Conservation (phyloP, 2,329 filamentous ascomycete genomes). For the Alternaria brassicae region DNA sequence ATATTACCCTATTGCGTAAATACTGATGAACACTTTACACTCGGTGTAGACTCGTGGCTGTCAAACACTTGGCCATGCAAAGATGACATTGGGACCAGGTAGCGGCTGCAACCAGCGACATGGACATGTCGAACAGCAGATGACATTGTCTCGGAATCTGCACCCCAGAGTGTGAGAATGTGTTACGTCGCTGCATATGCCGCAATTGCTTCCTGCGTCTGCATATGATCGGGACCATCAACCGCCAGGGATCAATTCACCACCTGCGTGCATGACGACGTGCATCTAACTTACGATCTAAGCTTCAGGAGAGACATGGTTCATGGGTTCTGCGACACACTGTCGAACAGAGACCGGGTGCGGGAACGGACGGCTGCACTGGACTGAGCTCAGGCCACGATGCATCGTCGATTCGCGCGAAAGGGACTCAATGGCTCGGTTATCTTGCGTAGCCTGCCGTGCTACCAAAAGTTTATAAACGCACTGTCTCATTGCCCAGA, state of each 20-base stretch:
- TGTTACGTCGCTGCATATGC: background rate
- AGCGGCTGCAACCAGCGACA: conserved; percentile 3
- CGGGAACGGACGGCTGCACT: conserved; percentile 14
- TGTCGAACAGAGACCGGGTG: conserved; percentile 20
- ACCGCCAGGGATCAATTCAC: conserved; percentile 3
- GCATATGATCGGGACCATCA: conserved; percentile 8
- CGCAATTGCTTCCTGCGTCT: conserved; percentile 8
- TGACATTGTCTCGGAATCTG: conserved; percentile 19
- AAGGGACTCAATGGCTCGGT: conserved; percentile 1
- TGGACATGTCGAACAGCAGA: background rate
- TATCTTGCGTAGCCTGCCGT: background rate
- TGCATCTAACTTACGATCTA: background rate
- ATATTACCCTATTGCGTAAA: conserved; percentile 27
- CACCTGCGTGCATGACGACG: background rate
- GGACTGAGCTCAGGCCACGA: conserved; percentile 12
- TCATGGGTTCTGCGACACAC: conserved; percentile 27
- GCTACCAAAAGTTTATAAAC: background rate
- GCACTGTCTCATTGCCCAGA: background rate
- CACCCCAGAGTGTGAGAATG: conserved; percentile 17
- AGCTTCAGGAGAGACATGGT: conserved; percentile 18
- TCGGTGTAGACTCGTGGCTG: background rate
- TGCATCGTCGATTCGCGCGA: conserved; percentile 12
- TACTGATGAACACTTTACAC: background rate
- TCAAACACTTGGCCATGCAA: background rate
- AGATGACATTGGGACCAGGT: background rate